Evolutionary conservation across 345 rosid genomes (phyloP), one percentile per base, ranked within the genome.

Genomic region (Sonneratia alba): DNA sequence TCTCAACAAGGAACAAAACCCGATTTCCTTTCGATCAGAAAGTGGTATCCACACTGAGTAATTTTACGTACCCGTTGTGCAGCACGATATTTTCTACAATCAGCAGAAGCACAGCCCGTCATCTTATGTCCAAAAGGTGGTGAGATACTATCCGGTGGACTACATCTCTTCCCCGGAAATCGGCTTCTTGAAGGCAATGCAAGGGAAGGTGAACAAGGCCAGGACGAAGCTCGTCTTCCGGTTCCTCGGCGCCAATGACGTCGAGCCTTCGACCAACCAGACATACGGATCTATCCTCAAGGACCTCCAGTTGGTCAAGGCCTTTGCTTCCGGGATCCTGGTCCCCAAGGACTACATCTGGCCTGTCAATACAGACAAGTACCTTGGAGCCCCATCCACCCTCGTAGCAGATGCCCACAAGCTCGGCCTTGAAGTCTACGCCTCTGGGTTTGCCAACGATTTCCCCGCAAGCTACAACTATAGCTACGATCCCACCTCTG

Each of bases 371-470:
- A 8, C 77, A n/a, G 79, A 81, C 37, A 78, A 73, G 5, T 95
- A 92, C 82, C 76, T 89, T 67, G 86, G 77, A 62, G 72, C 82
- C 0, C 73, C 89, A 24, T 77, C 97, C 6, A 85, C 84, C 14
- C 77, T 95, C 49, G 99, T 95, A 13, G 24, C 62, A 5, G 97
- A 92, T 84, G 99, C 99, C 66, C 97, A 89, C 77, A 85, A 88
- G 61, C 79, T 64, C 1, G 96, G 91, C 67, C 81, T 95, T 43
- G 88, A 87, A 81, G 90, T 90, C 2, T 85, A 81, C 66, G 97
- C 88, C 77, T 84, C 88, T 48, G 95, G 90, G 0, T 94, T 94
- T 69, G 89, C 91, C 16, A 95, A 95, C 65, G 99, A 95, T 73
- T 4, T 61, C 10, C 67, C 66, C 1, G 68, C 70, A 24, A 82